Evolutionary conservation across 2,329 filamentous ascomycete species (phyloP), one percentile per base, ranked within the genome.

Genomic region (Colletotrichum noveboracense): DNA sequence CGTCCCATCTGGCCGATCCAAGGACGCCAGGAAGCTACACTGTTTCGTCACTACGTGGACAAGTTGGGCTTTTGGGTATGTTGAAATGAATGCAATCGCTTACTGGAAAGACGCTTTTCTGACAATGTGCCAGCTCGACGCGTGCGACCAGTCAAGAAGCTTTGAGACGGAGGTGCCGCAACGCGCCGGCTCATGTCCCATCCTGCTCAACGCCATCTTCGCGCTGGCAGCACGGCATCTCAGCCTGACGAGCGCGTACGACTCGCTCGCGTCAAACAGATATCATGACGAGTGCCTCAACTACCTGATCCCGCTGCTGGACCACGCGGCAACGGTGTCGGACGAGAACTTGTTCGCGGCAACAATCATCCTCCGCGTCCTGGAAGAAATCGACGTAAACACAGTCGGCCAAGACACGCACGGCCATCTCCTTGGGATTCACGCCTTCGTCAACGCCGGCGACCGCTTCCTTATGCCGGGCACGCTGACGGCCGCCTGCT

Each of bases 341-440:
- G 88, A 91, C 71, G 90, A 91, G 77, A 88, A 89, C 64, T 79
- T 91, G 6, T 86, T 91, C 38, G 89, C 90, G 0, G 89, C 90
- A 0, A 89, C 87, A 0, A 90, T 92, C 36, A 90, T 92, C 12
- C 84, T 92, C 3, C 85, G 91, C 2, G 88, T 90, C 3, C 85
- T 91, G 24, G 90, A 92, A 79, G 90, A 92, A 77, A 88, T 92
- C 75, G 85, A 87, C 72, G 81, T 82, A 12, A 81, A 80, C 1
- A 76, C 80, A 13, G 83, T 85, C 0, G 87, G 87, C 6, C 83
- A 85, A 12, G 86, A 88, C 72, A 84, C 84, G 34, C 88, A 91
- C 67, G 86, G 88, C 73, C 86, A 88, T 70, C 80, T 88, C 2
- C 81, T 86, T 1, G 87, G 86, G 2, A 87, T 89, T 60, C 85